Evolutionary conservation across 495 filamentous ascomycete genomes (phyloP).

Genomic region (Penicillium alfredii): DNA sequence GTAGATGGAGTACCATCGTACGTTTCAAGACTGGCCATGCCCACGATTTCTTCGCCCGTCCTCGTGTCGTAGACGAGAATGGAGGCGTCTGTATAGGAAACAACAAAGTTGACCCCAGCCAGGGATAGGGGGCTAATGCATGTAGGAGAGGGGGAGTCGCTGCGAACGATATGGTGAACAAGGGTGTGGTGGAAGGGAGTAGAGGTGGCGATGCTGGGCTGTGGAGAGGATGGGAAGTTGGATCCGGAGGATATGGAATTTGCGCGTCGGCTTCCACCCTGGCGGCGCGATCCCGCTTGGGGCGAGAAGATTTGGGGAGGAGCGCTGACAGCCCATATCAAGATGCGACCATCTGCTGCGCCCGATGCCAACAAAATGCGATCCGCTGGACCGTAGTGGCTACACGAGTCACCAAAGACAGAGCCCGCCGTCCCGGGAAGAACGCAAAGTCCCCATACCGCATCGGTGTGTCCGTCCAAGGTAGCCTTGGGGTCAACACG

Average conservation of each 20-base stretch:
- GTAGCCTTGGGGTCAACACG: slow-evolving; percentile 94
- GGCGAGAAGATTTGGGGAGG: slow-evolving; percentile 78
- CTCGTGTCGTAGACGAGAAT: slow-evolving; percentile 88
- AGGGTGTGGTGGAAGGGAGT: slow-evolving; percentile 64
- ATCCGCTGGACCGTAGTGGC: slow-evolving; percentile 67
- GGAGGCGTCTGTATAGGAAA: slow-evolving; percentile 82
- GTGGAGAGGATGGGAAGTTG: slow-evolving; percentile 83
- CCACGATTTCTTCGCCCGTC: slow-evolving; percentile 83
- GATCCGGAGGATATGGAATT: slow-evolving; percentile 89
- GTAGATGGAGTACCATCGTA: slow-evolving; percentile 81
- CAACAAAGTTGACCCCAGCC: slow-evolving; percentile 87
- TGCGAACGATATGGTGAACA: slow-evolving; percentile 73
- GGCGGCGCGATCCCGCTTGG: slow-evolving; percentile 61
- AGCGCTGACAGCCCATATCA: slow-evolving; percentile 92
- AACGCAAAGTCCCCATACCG: slow-evolving; percentile 92
- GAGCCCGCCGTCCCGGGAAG: slow-evolving; percentile 76
- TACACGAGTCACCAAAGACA: slow-evolving; percentile 66
- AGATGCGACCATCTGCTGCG: slow-evolving; percentile 82
- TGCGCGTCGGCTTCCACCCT: slow-evolving; percentile 72
- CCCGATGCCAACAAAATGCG: slow-evolving; percentile 87
- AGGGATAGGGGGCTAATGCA: slow-evolving; percentile 83
- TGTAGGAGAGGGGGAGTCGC: slow-evolving; percentile 72
- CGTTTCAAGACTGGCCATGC: slow-evolving; percentile 88
- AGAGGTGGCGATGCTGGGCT: slow-evolving; percentile 71
- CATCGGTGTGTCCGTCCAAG: slow-evolving; percentile 88